Conservation (phyloP, 2,329 filamentous ascomycete genomes). For the Polytolypa hystricis region DNA sequence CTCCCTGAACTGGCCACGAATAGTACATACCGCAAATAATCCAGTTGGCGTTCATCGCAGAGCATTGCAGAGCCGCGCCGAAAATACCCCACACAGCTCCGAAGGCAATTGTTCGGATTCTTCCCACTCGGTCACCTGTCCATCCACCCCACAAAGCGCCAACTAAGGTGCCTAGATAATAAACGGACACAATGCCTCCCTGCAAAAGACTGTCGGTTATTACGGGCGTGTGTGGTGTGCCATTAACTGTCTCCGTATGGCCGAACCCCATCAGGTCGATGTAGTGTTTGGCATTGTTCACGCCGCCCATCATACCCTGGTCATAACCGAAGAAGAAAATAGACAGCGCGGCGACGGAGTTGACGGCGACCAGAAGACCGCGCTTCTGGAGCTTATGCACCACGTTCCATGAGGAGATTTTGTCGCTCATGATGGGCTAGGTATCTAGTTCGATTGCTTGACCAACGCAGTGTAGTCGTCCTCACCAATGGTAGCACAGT, state of each 20-base stretch:
- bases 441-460: too few species aligned
- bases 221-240: constrained; percentile 36
- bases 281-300: constrained; percentile 56
- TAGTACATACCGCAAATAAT: constrained; percentile 58
- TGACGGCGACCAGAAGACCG: too few species aligned
- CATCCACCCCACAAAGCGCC: constrained; percentile 53
- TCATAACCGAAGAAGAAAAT: constrained; percentile 60
- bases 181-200: constrained; percentile 50
- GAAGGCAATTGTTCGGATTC: constrained; percentile 52
- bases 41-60: constrained; percentile 55
- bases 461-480: too few species aligned
- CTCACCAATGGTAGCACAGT: too few species aligned
- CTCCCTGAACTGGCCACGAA: too few species aligned
- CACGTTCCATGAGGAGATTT: constrained; percentile 36
- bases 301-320: constrained; percentile 47
- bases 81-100: constrained; percentile 48
- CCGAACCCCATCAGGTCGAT: constrained; percentile 55
- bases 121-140: constrained; percentile 51
- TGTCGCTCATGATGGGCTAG: constrained; percentile 28
- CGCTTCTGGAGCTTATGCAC: constrained; percentile 47
- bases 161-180: constrained; percentile 52
- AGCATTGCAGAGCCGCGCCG: constrained; percentile 54
- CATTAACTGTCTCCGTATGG: constrained; percentile 40
- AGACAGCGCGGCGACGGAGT: constrained; percentile 51
- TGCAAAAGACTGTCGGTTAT: constrained; percentile 50